A percentile compares a stretch with the other conserved stretches of the same genome.
phyloP scores from a whole-genome alignment of 768 basidiomycete species.

The Lactarius psammicola region DNA sequence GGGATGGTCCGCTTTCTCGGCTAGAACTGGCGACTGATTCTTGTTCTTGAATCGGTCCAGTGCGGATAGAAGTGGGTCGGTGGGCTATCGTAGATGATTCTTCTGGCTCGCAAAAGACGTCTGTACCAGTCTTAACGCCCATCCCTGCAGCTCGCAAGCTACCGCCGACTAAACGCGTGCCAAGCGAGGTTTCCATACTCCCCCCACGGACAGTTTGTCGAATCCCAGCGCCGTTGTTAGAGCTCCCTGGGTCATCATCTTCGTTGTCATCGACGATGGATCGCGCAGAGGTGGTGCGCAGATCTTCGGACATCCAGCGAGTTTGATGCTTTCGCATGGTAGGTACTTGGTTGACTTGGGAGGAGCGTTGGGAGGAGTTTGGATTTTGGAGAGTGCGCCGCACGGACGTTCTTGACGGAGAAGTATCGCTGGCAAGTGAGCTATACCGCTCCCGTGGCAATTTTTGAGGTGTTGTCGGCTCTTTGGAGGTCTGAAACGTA shows the following conservation, averaged over 20 bases:
- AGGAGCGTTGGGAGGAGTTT: conserved; percentile 34
- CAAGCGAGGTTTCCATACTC: conserved; percentile 66
- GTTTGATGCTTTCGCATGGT: conserved; percentile 51
- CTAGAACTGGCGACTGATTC: conserved; percentile 7
- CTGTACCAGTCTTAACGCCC: conserved; percentile 38
- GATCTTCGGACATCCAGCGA: conserved; percentile 54
- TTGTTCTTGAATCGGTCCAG: neutral
- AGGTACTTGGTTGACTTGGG: conserved; percentile 40
- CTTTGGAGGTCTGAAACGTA: conserved; percentile 17
- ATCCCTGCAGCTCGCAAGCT: conserved; percentile 71
- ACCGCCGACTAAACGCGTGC: conserved; percentile 63
- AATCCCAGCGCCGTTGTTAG: conserved; percentile 39
- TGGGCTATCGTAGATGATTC: conserved; percentile 4
- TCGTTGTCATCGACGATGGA: conserved; percentile 33
- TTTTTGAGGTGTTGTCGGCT: conserved; percentile 29
- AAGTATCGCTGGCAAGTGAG: conserved; percentile 20
- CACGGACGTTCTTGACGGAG: conserved; percentile 29
- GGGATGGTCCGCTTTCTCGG: conserved; percentile 13
- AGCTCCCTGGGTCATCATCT: conserved; percentile 27
- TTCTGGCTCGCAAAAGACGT: conserved; percentile 36
- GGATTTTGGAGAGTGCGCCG: conserved; percentile 21
- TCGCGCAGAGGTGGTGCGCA: conserved; percentile 31
- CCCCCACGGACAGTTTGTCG: conserved; percentile 60
- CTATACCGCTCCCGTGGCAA: conserved; percentile 25
- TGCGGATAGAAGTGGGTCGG: conserved; percentile 5